Conservation (phyloP, 1,284 basidiomycete genomes). For the Irpex lacteus region DNA sequence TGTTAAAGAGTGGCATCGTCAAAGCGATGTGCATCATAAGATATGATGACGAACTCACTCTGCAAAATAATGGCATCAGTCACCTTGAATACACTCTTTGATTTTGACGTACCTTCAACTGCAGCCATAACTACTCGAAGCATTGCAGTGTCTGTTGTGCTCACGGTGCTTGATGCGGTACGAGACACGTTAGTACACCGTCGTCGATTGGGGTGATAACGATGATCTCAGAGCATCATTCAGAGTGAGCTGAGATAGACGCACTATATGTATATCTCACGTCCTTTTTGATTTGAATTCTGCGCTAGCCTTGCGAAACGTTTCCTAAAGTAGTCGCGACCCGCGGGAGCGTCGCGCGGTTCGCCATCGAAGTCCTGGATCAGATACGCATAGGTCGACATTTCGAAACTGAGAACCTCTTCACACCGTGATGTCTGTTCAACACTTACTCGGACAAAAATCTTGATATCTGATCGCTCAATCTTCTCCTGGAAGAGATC, state of each 20-base stretch:
- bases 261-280: slow-evolving; percentile 89
- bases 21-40: slow-evolving; percentile 8
- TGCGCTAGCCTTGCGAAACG: slow-evolving; percentile 83
- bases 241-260: slow-evolving; percentile 29
- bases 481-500: slow-evolving; percentile 89
- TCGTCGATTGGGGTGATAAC: not conserved
- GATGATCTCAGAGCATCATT: not conserved
- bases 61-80: slow-evolving; percentile 30
- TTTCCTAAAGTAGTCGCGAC: slow-evolving; percentile 88
- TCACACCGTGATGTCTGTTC: not conserved
- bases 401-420: slow-evolving; percentile 5
- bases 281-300: slow-evolving; percentile 80
- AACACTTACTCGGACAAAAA: slow-evolving; percentile 75
- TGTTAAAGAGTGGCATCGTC: too few species aligned
- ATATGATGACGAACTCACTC: slow-evolving; percentile 65
- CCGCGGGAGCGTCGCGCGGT: slow-evolving; percentile 64
- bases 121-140: slow-evolving; percentile 92
- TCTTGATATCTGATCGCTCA: slow-evolving; percentile 75
- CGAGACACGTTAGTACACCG: slow-evolving; percentile 9
- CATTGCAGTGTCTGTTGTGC: slow-evolving; percentile 89
- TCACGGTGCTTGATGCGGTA: slow-evolving; percentile 66
- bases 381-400: slow-evolving; percentile 3
- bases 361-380: slow-evolving; percentile 75
- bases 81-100: not conserved
- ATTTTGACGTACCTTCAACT: slow-evolving; percentile 69